Conservation (phyloP, 805 yeast genomes). For the Starmerella floricola region DNA sequence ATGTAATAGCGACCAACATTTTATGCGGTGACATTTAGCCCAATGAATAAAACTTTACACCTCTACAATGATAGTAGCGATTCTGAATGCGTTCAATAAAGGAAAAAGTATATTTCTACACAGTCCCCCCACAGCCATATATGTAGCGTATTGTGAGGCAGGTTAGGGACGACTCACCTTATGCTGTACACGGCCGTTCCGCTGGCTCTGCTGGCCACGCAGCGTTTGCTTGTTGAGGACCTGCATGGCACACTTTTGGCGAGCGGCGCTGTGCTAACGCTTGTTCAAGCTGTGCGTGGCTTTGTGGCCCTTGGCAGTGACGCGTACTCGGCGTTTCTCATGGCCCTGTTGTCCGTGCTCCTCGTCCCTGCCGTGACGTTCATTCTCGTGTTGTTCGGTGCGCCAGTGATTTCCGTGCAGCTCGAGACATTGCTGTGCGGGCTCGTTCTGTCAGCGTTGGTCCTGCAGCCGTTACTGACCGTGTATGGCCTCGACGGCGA, state of each 20-base stretch:
- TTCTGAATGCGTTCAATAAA: no score
- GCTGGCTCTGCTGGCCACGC: conserved; percentile 13
- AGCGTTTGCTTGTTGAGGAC: conserved; percentile 14
- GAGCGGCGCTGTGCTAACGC: conserved; percentile 4
- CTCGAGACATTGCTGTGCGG: conserved; percentile 50
- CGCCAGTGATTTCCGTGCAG: conserved; percentile 47
- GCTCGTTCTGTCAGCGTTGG: conserved; percentile 46
- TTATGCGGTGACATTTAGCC: no score
- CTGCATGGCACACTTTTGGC: conserved; percentile 8
- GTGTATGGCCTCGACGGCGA: conserved; percentile 41
- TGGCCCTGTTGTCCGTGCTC: conserved; percentile 25
- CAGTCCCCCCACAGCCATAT: no score
- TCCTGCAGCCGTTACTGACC: conserved; percentile 53
- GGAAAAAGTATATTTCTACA: no score
- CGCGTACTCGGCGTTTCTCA: conserved; percentile 23
- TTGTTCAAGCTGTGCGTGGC: conserved; percentile 11
- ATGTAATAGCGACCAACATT: no score
- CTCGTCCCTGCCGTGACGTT: conserved; percentile 25
- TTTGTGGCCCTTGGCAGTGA: conserved; percentile 10
- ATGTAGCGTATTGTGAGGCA: no score
- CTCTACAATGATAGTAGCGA: no score
- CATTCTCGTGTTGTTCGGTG: conserved; percentile 57
- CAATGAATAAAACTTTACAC: no score
- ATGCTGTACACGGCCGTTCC: conserved; percentile 19
- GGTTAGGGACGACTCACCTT: background rate